Evolutionary conservation across 2,329 filamentous ascomycete species (phyloP), one percentile per base, ranked within the genome.

Genomic region (Fusarium buharicum): DNA sequence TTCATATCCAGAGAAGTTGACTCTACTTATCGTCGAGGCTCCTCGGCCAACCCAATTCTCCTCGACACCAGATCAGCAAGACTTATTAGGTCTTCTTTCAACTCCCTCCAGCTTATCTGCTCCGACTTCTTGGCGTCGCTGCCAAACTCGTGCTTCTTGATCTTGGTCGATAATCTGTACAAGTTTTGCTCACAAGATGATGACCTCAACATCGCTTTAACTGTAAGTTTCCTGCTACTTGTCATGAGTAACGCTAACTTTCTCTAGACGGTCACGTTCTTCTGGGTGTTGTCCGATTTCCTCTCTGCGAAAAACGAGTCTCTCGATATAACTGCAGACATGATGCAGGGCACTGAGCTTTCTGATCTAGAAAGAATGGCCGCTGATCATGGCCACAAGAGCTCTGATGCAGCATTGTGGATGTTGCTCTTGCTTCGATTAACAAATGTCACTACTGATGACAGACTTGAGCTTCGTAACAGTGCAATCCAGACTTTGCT

Each of bases 231-330:
- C 4, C 4, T 12, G 8, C 10, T 16, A 20, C 2, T 14, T 13
- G 16, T 9, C 12, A 7, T 9, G 14, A 13, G 4, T 11, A 16
- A 11, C 20, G 16, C 63, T 70, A 28, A 70, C 16, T 38, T 5
- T 34, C 1, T 33, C 8, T 46, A 92, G 86, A 95, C 93, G 1
- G 91, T 97, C 9, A 97, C 94, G 0, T 95, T 96, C 72, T 96
- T 97, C 74, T 97, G 93, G 92, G 93, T 94, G 50, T 85, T 97
- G 8, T 97, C 94, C 0, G 93, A 97, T 74, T 95, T 93, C 63
- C 81, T 98, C 5, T 88, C 86, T 2, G 78, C 82, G 4, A 86
- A 84, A 65, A 86, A 82, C 50, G 81, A 80, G 55, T 80, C 82
- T 0, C 82, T 89, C 39, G 81, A 83, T 1, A 84, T 89, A 28